phyloP scores from a whole-genome alignment of 306 rosid species.

The Prunus mongolica region DNA sequence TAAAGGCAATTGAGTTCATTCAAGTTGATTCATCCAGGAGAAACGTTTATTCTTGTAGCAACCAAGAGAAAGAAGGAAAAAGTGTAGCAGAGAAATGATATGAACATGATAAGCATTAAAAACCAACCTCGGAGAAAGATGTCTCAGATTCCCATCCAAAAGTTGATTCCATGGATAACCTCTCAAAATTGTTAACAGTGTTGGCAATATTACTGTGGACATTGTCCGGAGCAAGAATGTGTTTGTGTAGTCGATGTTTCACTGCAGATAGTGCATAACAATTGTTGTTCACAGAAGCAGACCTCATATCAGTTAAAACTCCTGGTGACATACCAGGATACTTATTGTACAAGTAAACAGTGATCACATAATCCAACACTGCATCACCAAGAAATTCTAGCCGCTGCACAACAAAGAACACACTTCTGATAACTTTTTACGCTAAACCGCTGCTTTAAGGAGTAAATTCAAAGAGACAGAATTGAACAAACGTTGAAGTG shows the following conservation, averaged over 20 bases:
- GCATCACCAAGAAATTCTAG: conserved; percentile 79
- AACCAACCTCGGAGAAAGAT: conserved; percentile 58
- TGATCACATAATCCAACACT: conserved; percentile 57
- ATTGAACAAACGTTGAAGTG: no score
- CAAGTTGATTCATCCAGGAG: no score
- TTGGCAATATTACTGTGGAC: conserved; percentile 32
- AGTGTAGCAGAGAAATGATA: background rate
- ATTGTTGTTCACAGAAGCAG: conserved; percentile 67
- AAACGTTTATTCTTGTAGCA: no score
- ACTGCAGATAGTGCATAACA: conserved; percentile 60
- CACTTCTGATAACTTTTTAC: background rate
- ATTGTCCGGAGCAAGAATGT: conserved; percentile 43
- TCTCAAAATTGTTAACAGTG: conserved; percentile 24
- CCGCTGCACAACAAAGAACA: conserved; percentile 43
- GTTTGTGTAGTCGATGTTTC: conserved; percentile 49
- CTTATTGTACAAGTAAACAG: conserved; percentile 38
- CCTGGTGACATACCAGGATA: conserved; percentile 61
- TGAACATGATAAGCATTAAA: background rate
- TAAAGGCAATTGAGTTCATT: no score
- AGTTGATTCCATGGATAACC: conserved; percentile 30
- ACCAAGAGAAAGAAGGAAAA: background rate
- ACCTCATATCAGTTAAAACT: conserved; percentile 61
- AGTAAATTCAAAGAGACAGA: background rate
- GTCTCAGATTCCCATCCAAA: conserved; percentile 61
- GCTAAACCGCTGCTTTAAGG: no score